Conservation (phyloP, 2,329 filamentous ascomycete genomes). For the Alternaria solani region DNA sequence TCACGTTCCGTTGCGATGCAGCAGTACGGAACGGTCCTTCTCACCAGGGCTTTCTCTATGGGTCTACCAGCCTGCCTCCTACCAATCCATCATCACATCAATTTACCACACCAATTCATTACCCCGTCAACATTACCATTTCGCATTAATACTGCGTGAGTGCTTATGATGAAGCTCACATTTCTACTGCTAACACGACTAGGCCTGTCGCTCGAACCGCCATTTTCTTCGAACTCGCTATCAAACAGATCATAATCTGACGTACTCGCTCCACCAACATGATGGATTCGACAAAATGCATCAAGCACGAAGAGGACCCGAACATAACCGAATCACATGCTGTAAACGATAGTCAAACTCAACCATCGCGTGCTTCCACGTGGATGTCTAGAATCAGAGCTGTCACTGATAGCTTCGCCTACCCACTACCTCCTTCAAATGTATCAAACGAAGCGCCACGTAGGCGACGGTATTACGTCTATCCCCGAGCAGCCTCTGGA, state of each 20-base stretch:
- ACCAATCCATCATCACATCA: not conserved
- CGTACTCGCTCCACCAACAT: not conserved
- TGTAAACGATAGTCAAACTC: not conserved
- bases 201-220: not conserved
- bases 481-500: not conserved
- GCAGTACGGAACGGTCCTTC: not conserved
- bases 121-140: not conserved
- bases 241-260: not conserved
- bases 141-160: not conserved
- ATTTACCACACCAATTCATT: not conserved
- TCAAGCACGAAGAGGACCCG: not conserved
- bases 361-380: not conserved
- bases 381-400: not conserved
- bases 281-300: not conserved
- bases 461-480: not conserved
- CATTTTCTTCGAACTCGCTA: not conserved
- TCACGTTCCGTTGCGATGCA: not conserved
- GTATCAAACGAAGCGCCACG: not conserved
- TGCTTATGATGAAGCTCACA: not conserved
- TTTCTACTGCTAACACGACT: not conserved
- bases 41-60: not conserved
- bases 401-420: not conserved
- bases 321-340: not conserved
- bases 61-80: not conserved
- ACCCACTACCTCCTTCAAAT: not conserved